Base-by-base conservation (phyloP, 164 flowering plant genomes). In the Macadamia integrifolia region DNA sequence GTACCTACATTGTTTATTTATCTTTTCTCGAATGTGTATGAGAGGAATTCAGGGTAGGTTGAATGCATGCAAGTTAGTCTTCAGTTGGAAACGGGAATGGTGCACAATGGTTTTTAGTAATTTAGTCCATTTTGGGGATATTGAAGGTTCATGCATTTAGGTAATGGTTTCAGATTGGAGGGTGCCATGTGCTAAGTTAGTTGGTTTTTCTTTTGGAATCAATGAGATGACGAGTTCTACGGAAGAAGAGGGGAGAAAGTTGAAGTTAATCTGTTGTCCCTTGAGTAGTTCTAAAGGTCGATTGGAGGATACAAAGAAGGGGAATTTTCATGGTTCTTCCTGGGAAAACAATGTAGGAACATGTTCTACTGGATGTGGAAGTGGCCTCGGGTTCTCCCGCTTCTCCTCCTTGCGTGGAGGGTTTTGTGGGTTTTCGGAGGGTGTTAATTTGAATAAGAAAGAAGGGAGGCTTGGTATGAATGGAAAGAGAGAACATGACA, bases 181-280 rank as follows among this genome's bases (percentile, higher is more conserved):
- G 42, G 65, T 58, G 73, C 40, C 12, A 48, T 58, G 56, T 58
- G 31, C 40, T 3, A 23, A 65, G 32, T 17, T 31, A 31, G 59
- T 65, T 18, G 64, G 68, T n/a, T 65, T 3, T 53, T 55, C 49
- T 40, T 55, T 53, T 66, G 68, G 68, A 35, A 6, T 57, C 10
- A 35, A 57, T 56, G 72, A 30, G 14, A 9, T 29, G 23, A 9
- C 1, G 18, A 62, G 73, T 18, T 59, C 23, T 59, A 59, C 57
- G 50, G 28, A 35, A 31, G 69, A 32, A 40, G 58, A 32, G 11
- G 61, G 62, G 67, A 64, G 31, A 9, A 55, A 60, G 15, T 66
- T 44, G 15, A 35, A 4, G 59, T n/a, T 59, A 17, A 11, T n/a
- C 55, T n/a, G 13, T 10, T 3, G 50, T 62, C 23, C 35, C 29